Evolutionary conservation across 306 rosid species (phyloP).

Genomic region (Cicer arietinum): DNA sequence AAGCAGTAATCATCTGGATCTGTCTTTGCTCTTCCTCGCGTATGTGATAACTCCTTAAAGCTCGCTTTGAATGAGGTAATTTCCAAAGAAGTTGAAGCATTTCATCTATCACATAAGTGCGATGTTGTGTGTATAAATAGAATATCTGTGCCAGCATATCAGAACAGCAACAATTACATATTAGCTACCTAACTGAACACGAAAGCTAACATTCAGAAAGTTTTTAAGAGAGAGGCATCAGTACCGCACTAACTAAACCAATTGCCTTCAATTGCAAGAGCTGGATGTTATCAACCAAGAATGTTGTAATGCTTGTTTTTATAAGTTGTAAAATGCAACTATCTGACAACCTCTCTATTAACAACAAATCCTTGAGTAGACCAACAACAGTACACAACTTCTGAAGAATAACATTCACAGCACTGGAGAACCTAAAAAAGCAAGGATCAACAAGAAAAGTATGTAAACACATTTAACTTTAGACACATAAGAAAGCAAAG

Average conservation of each 20-base stretch:
- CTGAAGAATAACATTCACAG: constrained; percentile 88
- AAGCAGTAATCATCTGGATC: constrained; percentile 96
- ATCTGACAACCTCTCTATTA: constrained; percentile 92
- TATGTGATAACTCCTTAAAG: constrained; percentile 83
- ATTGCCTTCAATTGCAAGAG: constrained; percentile 96
- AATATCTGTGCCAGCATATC: constrained; percentile 75
- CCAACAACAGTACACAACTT: constrained; percentile 94
- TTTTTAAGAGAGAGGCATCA: constrained; percentile 41
- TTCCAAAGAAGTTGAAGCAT: constrained; percentile 88
- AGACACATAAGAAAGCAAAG: constrained; percentile 31
- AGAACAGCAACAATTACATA: constrained; percentile 25
- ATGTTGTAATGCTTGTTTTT: constrained; percentile 89
- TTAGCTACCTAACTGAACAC: constrained; percentile 27
- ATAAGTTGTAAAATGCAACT: constrained; percentile 92
- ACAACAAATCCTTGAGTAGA: constrained; percentile 85
- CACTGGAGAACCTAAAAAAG: constrained; percentile 76
- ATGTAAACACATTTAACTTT: constrained; percentile 34
- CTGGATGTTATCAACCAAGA: constrained; percentile 95
- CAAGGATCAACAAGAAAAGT: constrained; percentile 31
- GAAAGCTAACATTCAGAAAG: constrained; percentile 30
- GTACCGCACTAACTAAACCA: constrained; percentile 89
- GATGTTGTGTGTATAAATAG: constrained; percentile 84
- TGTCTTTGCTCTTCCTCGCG: constrained; percentile 97
- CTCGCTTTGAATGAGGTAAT: constrained; percentile 86
- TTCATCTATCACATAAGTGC: constrained; percentile 91